These are phyloP conservation scores for Mucor saturninus DNA, from an alignment of 371 early-diverging fungal species.

Conservation along the genomic window DNA sequence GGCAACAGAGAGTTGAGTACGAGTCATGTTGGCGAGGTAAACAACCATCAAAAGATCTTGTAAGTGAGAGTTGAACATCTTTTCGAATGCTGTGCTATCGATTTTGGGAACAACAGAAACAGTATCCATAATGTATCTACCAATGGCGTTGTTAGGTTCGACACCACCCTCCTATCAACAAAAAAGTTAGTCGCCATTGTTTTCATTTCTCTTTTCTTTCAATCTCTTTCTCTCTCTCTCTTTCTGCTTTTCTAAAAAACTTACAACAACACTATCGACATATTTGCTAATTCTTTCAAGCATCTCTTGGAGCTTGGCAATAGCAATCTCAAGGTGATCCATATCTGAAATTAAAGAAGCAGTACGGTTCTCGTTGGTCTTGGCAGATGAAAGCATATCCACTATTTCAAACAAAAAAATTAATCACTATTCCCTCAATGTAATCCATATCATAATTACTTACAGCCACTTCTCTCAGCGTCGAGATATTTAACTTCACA, in stretches of 20 bases:
- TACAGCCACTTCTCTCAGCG: slow-evolving; percentile 87
- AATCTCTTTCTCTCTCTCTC: neutral
- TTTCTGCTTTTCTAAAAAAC: slow-evolving; percentile 21
- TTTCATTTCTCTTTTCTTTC: neutral
- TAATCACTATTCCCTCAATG: neutral
- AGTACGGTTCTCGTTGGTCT: slow-evolving; percentile 57
- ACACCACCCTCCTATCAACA: slow-evolving; percentile 56
- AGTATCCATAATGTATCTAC: slow-evolving; percentile 93
- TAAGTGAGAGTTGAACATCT: slow-evolving; percentile 90
- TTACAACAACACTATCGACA: slow-evolving; percentile 80
- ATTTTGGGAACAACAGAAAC: slow-evolving; percentile 90
- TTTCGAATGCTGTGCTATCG: slow-evolving; percentile 83
- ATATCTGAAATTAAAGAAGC: slow-evolving; percentile 82
- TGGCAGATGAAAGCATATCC: slow-evolving; percentile 79
- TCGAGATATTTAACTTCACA: slow-evolving; percentile 89
- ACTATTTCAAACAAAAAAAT: slow-evolving; percentile 45
- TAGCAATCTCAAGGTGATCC: slow-evolving; percentile 85
- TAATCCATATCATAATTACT: slow-evolving; percentile 20
- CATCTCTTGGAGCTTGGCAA: slow-evolving; percentile 82
- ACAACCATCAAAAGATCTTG: slow-evolving; percentile 95
- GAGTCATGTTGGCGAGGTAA: slow-evolving; percentile 93
- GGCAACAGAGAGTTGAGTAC: slow-evolving; percentile 92
- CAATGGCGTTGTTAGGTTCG: slow-evolving; percentile 81
- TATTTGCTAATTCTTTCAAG: slow-evolving; percentile 83
- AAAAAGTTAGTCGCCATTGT: neutral